A percentile compares a stretch with the other conserved stretches of the same genome.
These are phyloP conservation scores for Podaxis mareebaensis DNA, from an alignment of 768 basidiomycete species.

Conservation along the genomic window DNA sequence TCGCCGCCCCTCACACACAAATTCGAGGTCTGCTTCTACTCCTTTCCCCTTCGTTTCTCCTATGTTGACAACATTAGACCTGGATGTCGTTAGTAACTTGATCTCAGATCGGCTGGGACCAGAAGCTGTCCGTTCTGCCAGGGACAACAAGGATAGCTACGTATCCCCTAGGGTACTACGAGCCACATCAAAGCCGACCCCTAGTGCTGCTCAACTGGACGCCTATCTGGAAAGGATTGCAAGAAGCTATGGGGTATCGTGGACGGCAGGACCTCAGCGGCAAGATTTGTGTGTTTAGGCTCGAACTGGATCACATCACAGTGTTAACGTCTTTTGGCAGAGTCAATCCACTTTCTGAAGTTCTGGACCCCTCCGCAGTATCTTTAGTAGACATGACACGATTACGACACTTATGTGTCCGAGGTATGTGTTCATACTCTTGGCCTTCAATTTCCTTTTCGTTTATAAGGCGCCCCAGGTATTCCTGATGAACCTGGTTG, in stretches of 20 bases:
- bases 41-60: neutral
- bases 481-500: constrained; percentile 74
- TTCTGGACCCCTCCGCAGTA: constrained; percentile 51
- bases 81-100: constrained; percentile 52
- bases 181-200: constrained; percentile 50
- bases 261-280: constrained; percentile 61
- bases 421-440: constrained; percentile 44
- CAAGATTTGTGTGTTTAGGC: constrained; percentile 56
- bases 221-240: constrained; percentile 56
- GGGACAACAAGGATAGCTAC: constrained; percentile 48
- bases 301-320: constrained; percentile 1
- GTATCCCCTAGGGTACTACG: constrained; percentile 59
- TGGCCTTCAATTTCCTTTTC: constrained; percentile 7
- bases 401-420: constrained; percentile 57
- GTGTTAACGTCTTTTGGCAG: constrained; percentile 32
- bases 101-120: constrained; percentile 58
- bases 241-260: constrained; percentile 50
- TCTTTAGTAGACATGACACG: constrained; percentile 55
- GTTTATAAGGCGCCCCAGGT: constrained; percentile 39
- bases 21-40: constrained; percentile 49
- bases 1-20: constrained; percentile 54
- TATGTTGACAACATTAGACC: constrained; percentile 46
- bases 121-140: constrained; percentile 56
- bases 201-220: constrained; percentile 59
- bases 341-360: constrained; percentile 56